phyloP scores from a whole-genome alignment of 371 early-diverging fungal species.

The Capniomyces stellatus region DNA sequence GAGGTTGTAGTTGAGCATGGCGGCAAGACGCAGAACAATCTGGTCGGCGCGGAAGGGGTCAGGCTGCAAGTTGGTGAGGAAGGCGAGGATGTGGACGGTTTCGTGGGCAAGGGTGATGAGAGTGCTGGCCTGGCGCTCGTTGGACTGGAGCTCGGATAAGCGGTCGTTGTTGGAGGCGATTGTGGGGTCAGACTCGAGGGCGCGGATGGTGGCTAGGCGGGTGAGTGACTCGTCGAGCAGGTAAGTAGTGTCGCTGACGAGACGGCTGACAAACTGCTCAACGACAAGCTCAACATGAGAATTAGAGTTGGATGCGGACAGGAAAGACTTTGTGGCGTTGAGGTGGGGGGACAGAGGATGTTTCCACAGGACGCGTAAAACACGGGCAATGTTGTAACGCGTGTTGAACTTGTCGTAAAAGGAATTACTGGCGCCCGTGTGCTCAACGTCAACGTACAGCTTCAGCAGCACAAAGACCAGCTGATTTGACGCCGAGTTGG shows the following conservation, averaged over 20 bases:
- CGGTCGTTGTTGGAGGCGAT: neutral
- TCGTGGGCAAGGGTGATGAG: conserved; percentile 79
- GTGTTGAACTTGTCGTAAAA: conserved; percentile 97
- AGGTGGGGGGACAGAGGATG: conserved; percentile 28
- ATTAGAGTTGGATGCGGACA: conserved; percentile 4
- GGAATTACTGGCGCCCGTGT: conserved; percentile 76
- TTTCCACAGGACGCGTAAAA: conserved; percentile 72
- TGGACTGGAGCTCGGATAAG: conserved; percentile 27
- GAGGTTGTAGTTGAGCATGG: conserved; percentile 93
- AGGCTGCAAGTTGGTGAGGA: conserved; percentile 57
- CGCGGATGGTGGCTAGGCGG: conserved; percentile 68
- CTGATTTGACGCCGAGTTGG: neutral
- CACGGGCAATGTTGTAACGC: conserved; percentile 88
- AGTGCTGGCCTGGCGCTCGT: conserved; percentile 71
- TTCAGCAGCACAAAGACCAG: conserved; percentile 64
- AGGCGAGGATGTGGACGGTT: conserved; percentile 81
- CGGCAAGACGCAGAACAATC: conserved; percentile 83
- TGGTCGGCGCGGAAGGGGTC: conserved; percentile 77
- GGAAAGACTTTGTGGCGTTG: conserved; percentile 13
- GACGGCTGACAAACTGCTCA: conserved; percentile 75
- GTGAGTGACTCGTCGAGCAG: conserved; percentile 81
- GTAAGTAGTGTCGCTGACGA: conserved; percentile 93
- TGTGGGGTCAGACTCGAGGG: conserved; percentile 36
- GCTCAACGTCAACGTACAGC: conserved; percentile 91
- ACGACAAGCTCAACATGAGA: conserved; percentile 36